Evolutionary conservation across 176 grass and related monocot genomes (phyloP).

Genomic region (Elymus sibiricus): DNA sequence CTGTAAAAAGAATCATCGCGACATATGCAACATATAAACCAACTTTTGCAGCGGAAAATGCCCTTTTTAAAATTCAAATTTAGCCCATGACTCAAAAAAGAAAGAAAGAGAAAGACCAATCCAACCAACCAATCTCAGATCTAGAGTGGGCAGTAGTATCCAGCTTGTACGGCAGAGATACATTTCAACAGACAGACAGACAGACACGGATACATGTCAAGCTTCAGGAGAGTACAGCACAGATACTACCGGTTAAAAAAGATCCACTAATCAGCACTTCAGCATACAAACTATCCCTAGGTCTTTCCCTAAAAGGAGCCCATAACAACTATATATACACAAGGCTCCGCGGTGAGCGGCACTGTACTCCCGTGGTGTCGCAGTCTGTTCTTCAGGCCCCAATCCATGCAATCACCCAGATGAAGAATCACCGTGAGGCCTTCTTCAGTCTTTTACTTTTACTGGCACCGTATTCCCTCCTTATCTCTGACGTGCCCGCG

Average conservation of each 20-base stretch:
- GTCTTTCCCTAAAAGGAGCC: not conserved
- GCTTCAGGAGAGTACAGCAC: not conserved
- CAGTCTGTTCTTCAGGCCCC: not conserved
- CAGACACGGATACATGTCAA: not conserved
- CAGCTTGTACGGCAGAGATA: not conserved
- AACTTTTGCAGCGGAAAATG: not conserved
- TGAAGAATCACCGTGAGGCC: not conserved
- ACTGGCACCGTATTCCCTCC: not conserved
- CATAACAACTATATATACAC: not conserved
- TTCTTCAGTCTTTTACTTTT: conserved; percentile 5
- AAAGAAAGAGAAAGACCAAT: not conserved
- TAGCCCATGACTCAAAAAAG: not conserved
- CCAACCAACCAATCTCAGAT: not conserved
- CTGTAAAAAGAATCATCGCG: not conserved
- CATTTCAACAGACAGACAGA: not conserved
- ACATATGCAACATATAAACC: not conserved
- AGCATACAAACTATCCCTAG: not conserved
- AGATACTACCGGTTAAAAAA: not conserved
- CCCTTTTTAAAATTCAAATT: not conserved
- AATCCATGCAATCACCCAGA: not conserved
- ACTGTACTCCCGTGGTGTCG: not conserved
- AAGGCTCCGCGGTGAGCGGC: not conserved
- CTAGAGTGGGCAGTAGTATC: not conserved
- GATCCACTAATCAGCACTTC: not conserved
- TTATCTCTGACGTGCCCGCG: not conserved